Evolutionary conservation across 139 green algal genomes (phyloP).

Genomic region (Raphidocelis subcapitata): DNA sequence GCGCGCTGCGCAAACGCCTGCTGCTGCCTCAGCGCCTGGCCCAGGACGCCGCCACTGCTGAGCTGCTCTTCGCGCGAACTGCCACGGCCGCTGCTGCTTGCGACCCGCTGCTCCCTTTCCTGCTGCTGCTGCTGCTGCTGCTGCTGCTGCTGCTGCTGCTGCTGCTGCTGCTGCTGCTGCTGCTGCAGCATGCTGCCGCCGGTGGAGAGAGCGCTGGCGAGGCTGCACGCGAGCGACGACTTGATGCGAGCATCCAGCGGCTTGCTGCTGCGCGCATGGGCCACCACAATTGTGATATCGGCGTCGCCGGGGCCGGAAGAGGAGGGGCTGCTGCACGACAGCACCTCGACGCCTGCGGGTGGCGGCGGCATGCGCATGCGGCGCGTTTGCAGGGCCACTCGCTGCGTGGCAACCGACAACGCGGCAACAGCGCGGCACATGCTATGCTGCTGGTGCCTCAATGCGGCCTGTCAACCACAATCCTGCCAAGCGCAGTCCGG

Average conservation of each 20-base stretch:
- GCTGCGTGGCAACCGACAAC: too few species aligned
- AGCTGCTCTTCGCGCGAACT: not conserved
- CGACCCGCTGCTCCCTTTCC: too few species aligned
- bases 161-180: not conserved
- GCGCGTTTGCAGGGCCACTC: too few species aligned
- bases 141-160: not conserved
- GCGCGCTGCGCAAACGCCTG: not conserved
- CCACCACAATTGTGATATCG: slow-evolving; percentile 28
- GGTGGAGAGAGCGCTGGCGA: not conserved
- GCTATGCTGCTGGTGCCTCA: too few species aligned
- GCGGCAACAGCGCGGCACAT: too few species aligned
- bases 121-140: not conserved
- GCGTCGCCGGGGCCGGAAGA: slow-evolving; percentile 10
- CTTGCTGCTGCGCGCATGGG: slow-evolving; percentile 9
- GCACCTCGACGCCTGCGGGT: slow-evolving; percentile 14
- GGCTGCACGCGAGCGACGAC: not conserved
- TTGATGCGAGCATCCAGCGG: slow-evolving; percentile 10
- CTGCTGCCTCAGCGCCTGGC: not conserved
- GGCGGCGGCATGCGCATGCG: too few species aligned
- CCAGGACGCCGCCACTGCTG: not conserved
- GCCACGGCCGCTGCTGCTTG: not conserved
- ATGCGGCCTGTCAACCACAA: too few species aligned
- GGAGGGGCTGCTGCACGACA: slow-evolving; percentile 14
- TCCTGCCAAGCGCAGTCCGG: too few species aligned
- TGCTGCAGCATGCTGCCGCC: not conserved